Conservation (phyloP, 2,329 filamentous ascomycete genomes). For the Verticillium nubilum region DNA sequence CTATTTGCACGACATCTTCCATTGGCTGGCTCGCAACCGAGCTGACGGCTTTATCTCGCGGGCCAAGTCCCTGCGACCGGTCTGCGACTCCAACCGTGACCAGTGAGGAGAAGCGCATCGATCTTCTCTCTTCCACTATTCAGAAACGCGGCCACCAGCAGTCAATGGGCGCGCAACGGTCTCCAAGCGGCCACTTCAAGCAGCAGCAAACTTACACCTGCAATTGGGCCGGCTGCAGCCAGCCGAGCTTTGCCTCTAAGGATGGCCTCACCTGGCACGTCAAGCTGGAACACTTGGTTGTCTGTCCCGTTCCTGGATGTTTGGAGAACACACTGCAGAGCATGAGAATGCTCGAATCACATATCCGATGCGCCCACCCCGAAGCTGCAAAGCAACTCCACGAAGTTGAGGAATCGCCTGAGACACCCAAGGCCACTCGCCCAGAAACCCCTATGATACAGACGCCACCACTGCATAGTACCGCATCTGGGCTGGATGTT, state of each 20-base stretch:
- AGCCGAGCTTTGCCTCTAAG: constrained; percentile 27
- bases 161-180: background rate
- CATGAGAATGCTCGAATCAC: constrained; percentile 27
- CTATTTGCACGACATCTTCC: constrained; percentile 20
- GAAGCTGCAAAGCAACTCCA: constrained; percentile 10
- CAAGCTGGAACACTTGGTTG: constrained; percentile 35
- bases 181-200: constrained; percentile 17
- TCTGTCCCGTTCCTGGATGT: constrained; percentile 34
- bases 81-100: constrained; percentile 2
- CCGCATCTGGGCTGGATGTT: background rate
- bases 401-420: constrained; percentile 13
- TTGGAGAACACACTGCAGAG: constrained; percentile 28
- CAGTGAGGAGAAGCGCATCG: constrained; percentile 12
- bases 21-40: constrained; percentile 13
- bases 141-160: constrained; percentile 5
- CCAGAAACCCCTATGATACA: constrained; percentile 9
- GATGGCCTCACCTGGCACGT: constrained; percentile 36
- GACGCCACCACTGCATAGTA: background rate
- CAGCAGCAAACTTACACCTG: constrained; percentile 27
- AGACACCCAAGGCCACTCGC: background rate
- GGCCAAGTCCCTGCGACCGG: constrained; percentile 16
- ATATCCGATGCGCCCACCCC: constrained; percentile 30
- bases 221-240: constrained; percentile 32
- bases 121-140: constrained; percentile 19
- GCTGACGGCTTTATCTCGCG: constrained; percentile 10